Base-by-base conservation (phyloP, 192 early-diverging fungal species). In the Pilobolus umbonatus region DNA sequence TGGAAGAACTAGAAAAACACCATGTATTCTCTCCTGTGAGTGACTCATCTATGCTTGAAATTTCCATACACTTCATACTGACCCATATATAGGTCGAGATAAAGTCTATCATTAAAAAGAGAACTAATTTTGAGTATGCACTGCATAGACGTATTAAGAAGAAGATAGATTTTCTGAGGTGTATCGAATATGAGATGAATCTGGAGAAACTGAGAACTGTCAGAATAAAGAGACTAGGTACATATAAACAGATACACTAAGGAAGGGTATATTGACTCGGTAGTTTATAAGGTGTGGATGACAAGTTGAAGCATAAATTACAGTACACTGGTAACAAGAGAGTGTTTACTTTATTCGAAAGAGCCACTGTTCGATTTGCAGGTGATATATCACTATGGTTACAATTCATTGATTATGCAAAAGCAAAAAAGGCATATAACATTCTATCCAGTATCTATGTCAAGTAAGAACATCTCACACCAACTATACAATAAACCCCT, bases 181-280 rank as follows among this genome's bases (percentile, higher is more conserved):
- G 94, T 74, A 93, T 97, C 61, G 90, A 92, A 56, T 99, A 93
- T 75, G 96, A 99, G 65, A 88, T 86, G 74, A 94, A 93, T 71
- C 76, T 97, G 50, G 93, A 97, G 44, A 66, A 79, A 26, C 71
- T 97, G 44, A 81, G 95, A 24, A 79, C 75, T 63, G 88, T 89
- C 64, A 80, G 96, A 29, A 88, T 89, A 58, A 60, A 71, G 22
- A 80, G 93, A 3, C 36, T 55, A 83, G 64, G 51, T 57, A 48
- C 50, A 12, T 47, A 2, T 22, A 24, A 32, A 61, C 28, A 61
- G 60, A 22, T n/a, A 46, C 0, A 26, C 0, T 3, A 26, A 26
- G 1, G 28, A 47, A 26, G 28, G 7, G 28, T 15, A 47, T 10
- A 10, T 2, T 46, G 25, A 22, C 46, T 12, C 7, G 1, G n/a